Percentiles rank a stretch among this genome's conserved stretches.
These are phyloP conservation scores for Coniochaeta pulveracea DNA, from an alignment of 2,329 filamentous ascomycete species.

Conservation along the genomic window DNA sequence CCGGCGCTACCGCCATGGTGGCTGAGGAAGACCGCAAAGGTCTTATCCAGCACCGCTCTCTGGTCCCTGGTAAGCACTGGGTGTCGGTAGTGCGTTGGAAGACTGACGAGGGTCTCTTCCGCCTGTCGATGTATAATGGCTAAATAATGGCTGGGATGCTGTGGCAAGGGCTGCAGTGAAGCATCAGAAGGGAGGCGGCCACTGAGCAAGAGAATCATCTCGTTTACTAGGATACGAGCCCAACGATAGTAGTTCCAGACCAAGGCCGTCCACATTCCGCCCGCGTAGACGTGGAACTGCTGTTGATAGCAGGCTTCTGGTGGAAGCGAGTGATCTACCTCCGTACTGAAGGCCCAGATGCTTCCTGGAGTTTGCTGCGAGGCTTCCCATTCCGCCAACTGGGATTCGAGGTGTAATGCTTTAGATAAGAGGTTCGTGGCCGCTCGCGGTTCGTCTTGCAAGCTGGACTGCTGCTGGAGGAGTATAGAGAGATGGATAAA, in stretches of 20 bases:
- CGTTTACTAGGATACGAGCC: constrained; percentile 40
- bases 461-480: constrained; percentile 20
- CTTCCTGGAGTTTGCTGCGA: constrained; percentile 14
- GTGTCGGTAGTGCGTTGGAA: constrained; percentile 40
- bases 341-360: constrained; percentile 25
- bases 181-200: constrained; percentile 25
- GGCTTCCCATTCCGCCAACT: constrained; percentile 27
- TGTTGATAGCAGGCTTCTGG: constrained; percentile 34
- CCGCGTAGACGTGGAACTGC: constrained; percentile 42
- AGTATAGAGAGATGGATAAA: constrained; percentile 27
- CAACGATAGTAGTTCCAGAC: constrained; percentile 51
- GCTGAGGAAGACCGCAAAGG: neutral
- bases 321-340: constrained; percentile 18
- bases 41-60: constrained; percentile 21
- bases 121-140: constrained; percentile 25
- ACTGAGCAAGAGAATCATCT: constrained; percentile 32
- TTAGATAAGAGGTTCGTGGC: constrained; percentile 24
- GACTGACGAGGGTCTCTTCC: constrained; percentile 31
- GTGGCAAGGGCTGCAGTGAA: constrained; percentile 22
- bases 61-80: constrained; percentile 23
- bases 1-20: constrained; percentile 26
- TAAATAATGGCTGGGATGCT: constrained; percentile 19
- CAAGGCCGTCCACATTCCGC: constrained; percentile 36
- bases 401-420: constrained; percentile 26
- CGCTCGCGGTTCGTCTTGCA: constrained; percentile 22